Evolutionary conservation across 129 eudicot species (phyloP).

Genomic region (Chrysanthemum seticuspe): DNA sequence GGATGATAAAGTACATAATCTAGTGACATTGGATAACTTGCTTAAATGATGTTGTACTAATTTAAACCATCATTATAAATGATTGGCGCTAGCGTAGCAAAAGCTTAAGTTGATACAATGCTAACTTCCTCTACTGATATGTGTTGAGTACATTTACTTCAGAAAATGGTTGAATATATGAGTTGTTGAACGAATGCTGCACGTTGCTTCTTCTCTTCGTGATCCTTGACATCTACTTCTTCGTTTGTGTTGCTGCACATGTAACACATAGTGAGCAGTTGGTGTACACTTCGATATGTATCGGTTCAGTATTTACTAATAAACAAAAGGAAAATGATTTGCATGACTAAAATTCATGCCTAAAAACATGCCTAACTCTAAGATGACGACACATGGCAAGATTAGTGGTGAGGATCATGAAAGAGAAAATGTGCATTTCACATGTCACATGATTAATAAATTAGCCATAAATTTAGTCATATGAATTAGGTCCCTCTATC

Average conservation of each 20-base stretch:
- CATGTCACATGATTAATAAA: too few relatives aligned
- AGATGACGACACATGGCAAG: too few relatives aligned
- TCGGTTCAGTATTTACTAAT: neutral
- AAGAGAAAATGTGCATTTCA: too few relatives aligned
- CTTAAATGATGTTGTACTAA: conserved; percentile 15
- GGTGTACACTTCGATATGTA: neutral
- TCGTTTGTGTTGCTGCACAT: conserved; percentile 30
- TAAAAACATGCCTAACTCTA: too few relatives aligned
- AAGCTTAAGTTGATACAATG: conserved; percentile 28
- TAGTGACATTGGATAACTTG: conserved; percentile 13
- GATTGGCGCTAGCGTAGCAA: conserved; percentile 21
- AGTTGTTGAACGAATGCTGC: conserved; percentile 58
- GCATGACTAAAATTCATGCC: too few relatives aligned
- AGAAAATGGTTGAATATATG: conserved; percentile 52
- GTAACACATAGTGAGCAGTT: conserved; percentile 19
- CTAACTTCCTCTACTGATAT: conserved; percentile 27
- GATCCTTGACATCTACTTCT: conserved; percentile 37
- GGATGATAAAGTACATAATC: conserved; percentile 23
- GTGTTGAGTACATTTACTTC: conserved; percentile 20
- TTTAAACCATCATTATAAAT: conserved; percentile 21
- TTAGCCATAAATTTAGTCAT: too few relatives aligned
- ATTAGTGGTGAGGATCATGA: too few relatives aligned
- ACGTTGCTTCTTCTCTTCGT: conserved; percentile 48
- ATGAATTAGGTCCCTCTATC: too few relatives aligned
- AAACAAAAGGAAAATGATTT: too few relatives aligned